phyloP scores from a whole-genome alignment of 2,329 filamentous ascomycete genomes.

The Talaromyces sp. region DNA sequence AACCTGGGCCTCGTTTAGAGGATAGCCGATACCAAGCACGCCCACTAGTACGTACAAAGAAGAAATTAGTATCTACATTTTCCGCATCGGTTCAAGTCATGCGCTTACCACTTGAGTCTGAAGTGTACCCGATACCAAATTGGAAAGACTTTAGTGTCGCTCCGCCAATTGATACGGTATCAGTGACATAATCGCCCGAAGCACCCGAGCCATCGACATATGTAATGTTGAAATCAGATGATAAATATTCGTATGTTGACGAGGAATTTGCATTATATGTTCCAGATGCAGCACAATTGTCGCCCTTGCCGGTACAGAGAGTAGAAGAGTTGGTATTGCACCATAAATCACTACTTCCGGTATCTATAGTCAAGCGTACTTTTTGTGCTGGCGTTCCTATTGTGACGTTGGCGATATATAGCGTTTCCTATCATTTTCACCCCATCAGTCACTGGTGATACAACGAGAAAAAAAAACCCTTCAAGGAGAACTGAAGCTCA shows the following conservation, averaged over 20 bases:
- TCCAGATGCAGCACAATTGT: constrained; percentile 44
- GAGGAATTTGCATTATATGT: constrained; percentile 55
- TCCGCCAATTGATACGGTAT: constrained; percentile 57
- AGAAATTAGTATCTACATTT: not conserved
- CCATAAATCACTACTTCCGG: constrained; percentile 60
- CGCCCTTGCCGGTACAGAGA: constrained; percentile 36
- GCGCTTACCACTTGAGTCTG: constrained; percentile 40
- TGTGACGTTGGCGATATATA: constrained; percentile 54
- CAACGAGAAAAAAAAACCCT: no score
- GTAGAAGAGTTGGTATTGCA: constrained; percentile 48
- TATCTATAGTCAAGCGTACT: constrained; percentile 55
- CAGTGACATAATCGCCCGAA: constrained; percentile 71
- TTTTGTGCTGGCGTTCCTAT: constrained; percentile 53
- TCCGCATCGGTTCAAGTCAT: not conserved
- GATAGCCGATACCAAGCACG: constrained; percentile 81
- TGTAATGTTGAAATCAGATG: constrained; percentile 75
- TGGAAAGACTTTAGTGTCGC: constrained; percentile 47
- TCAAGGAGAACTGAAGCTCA: constrained; percentile 14
- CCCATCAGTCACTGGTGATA: not conserved
- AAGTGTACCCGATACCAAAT: constrained; percentile 55
- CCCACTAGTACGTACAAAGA: constrained; percentile 48
- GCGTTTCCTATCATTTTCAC: constrained; percentile 38
- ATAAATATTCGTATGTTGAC: constrained; percentile 68
- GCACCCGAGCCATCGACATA: constrained; percentile 80
- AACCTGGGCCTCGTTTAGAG: constrained; percentile 61